These are phyloP conservation scores for Geotrichum citri-aurantii DNA, from an alignment of 1,139 yeast genomes.

Conservation along the genomic window DNA sequence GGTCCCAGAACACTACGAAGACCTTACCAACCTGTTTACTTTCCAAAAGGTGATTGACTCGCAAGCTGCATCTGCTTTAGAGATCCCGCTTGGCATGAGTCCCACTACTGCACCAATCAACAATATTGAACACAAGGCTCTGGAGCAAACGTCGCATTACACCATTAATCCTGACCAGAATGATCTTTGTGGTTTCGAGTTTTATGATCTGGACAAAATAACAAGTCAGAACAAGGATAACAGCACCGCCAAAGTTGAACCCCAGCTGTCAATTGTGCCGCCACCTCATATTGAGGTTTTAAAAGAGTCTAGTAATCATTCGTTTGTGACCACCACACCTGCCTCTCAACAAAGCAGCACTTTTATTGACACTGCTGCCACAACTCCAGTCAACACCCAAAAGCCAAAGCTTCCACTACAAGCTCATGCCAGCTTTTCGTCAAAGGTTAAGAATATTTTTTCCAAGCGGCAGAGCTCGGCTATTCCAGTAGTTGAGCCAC, in stretches of 20 bases:
- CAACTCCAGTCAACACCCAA: background rate
- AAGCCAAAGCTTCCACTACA: background rate
- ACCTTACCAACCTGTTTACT: constrained; percentile 12
- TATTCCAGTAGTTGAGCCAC: background rate
- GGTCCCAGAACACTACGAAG: constrained; percentile 8
- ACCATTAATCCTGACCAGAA: background rate
- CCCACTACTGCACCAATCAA: background rate
- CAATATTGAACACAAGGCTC: background rate
- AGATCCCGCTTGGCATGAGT: background rate
- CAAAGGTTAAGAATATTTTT: background rate
- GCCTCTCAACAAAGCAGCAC: background rate
- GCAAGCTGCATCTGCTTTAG: background rate
- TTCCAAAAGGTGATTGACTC: no score
- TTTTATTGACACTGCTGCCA: background rate
- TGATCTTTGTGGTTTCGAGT: background rate
- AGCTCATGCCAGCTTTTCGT: background rate
- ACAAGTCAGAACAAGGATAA: background rate
- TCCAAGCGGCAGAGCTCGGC: background rate
- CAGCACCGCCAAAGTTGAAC: background rate
- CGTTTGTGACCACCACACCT: background rate
- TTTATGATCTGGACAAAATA: background rate
- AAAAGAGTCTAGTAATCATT: background rate
- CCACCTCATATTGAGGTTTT: background rate
- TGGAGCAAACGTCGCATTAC: background rate
- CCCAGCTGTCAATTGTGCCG: background rate